Conservation (phyloP, 2,329 filamentous ascomycete genomes). For the Westerdykella ornata region DNA sequence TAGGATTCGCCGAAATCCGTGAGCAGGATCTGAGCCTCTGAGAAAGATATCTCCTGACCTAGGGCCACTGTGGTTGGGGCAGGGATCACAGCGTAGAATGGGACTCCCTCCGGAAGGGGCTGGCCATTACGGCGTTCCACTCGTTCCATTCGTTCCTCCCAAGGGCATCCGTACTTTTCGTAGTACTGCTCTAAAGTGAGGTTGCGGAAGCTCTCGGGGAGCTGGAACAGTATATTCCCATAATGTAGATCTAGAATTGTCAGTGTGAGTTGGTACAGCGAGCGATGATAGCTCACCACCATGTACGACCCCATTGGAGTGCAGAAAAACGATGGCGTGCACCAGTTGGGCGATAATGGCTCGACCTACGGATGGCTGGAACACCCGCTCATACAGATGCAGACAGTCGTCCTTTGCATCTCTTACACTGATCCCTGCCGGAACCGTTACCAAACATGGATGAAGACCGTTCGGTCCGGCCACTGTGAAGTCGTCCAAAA, state of each 20-base stretch:
- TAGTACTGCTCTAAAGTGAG: slow-evolving; percentile 6
- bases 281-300: slow-evolving; percentile 5
- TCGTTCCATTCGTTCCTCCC: not conserved
- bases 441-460: slow-evolving; percentile 34
- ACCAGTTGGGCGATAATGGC: slow-evolving; percentile 10
- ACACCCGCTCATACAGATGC: slow-evolving; percentile 5
- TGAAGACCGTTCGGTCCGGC: slow-evolving; percentile 29
- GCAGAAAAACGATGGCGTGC: slow-evolving; percentile 8
- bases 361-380: slow-evolving; percentile 7
- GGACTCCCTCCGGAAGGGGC: slow-evolving; percentile 9
- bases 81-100: slow-evolving; percentile 8
- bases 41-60: no score
- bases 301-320: slow-evolving; percentile 10
- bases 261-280: not conserved
- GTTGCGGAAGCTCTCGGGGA: slow-evolving; percentile 6
- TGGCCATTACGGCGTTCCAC: slow-evolving; percentile 6
- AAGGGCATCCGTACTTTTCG: slow-evolving; percentile 6
- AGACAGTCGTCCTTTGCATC: slow-evolving; percentile 10
- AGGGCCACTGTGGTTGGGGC: no score
- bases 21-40: slow-evolving; percentile 5
- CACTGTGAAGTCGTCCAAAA: slow-evolving; percentile 32
- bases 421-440: slow-evolving; percentile 21
- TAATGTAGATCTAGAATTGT: slow-evolving; percentile 10
- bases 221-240: slow-evolving; percentile 8
- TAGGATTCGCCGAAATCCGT: slow-evolving; percentile 11